Conservation (phyloP, 495 filamentous ascomycete species). For the Neurospora sp. region DNA sequence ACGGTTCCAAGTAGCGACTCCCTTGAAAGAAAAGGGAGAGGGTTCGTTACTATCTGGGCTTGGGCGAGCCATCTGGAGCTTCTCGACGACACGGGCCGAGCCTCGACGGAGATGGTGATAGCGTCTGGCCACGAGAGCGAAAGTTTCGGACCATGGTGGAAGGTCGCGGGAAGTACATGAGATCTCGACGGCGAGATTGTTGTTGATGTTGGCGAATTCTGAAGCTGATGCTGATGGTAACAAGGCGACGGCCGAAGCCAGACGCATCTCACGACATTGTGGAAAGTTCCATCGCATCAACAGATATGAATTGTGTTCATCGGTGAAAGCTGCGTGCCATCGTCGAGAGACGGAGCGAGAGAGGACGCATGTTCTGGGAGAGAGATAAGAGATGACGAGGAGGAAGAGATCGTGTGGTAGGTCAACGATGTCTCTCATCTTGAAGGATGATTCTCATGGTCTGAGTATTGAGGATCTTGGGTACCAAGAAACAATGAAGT, state of each 20-base stretch:
- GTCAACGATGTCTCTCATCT: constrained; percentile 35
- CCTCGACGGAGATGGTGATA: constrained; percentile 46
- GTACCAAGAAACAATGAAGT: neutral
- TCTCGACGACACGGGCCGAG: constrained; percentile 39
- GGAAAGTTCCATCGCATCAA: constrained; percentile 45
- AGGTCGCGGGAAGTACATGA: neutral
- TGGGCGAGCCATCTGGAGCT: constrained; percentile 23
- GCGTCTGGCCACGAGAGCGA: constrained; percentile 44
- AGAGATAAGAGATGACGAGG: constrained; percentile 39
- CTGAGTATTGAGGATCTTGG: neutral
- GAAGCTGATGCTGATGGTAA: neutral
- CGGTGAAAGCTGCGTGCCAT: constrained; percentile 47
- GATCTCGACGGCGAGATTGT: constrained; percentile 8
- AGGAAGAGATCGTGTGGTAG: constrained; percentile 45
- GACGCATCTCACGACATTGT: constrained; percentile 42
- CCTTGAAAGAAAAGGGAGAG: constrained; percentile 32
- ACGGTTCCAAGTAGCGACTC: constrained; percentile 46
- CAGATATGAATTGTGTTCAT: constrained; percentile 32
- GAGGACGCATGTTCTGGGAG: constrained; percentile 40
- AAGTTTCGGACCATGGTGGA: constrained; percentile 32
- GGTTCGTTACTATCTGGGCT: constrained; percentile 1
- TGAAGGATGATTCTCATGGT: neutral
- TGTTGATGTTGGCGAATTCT: neutral
- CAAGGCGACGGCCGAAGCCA: constrained; percentile 10
- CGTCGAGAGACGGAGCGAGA: constrained; percentile 44